Base-by-base conservation (phyloP, 164 flowering plant species). In the Litsea cubeba region DNA sequence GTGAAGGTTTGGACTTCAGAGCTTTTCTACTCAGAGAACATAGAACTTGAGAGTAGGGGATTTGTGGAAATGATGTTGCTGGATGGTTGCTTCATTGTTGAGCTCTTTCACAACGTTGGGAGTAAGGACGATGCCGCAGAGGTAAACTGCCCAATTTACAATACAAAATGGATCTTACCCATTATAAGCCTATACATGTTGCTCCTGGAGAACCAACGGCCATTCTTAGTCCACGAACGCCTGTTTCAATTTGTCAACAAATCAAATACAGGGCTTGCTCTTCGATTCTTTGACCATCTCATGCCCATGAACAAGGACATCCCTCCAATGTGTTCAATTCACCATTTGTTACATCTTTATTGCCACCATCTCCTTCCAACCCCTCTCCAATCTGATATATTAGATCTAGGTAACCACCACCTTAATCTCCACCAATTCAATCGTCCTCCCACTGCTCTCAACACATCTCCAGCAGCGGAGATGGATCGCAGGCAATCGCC, bases 51-150 rank as follows among this genome's bases (percentile, higher is more conserved):
- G 11, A 68, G 46, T 22, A 10, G n/a, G 0, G 71, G 11, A 5
- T 69, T 69, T 25, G 3, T n/a, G 5, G 14, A 50, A 20, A 69
- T 69, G 71, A 69, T 69, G 71, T 12, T 69, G n/a, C 71, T 69
- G 14, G 71, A 69, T 3, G 30, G 71, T 24, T 69, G 71, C 71
- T 69, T 69, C 71, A 23, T 69, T 0, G 15, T 69, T 57, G 26
- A 69, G 28, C 57, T 35, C 71, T 50, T 46, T 49, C 60, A 7
- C 28, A 69, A 24, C 17, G 57, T 20, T 2, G 20, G 3, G 20
- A 5, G 51, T 5, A 22, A n/a, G 24, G n/a, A 11, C 26, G 60
- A 4, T 30, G 5, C 32, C 32, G 0, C 5, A 3, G 5, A 30
- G 32, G 32, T 30, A 30, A 30, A 46, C 24, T 51, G 30, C 2